A percentile compares a stretch with the other conserved stretches of the same genome.
phyloP scores from a whole-genome alignment of 1,284 basidiomycete species.

The Ganoderma resinaceum region DNA sequence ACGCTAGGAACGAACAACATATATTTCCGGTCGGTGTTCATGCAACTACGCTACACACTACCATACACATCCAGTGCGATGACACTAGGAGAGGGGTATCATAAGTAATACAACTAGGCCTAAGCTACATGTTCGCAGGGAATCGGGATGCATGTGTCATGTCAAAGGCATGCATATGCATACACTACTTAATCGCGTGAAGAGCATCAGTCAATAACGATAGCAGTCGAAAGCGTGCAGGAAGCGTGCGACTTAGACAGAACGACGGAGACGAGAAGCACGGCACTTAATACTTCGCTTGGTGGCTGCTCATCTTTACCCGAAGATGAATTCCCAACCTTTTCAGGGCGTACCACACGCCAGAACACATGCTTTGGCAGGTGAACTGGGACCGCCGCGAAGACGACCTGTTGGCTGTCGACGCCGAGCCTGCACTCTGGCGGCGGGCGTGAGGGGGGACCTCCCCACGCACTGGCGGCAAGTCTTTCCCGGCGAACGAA shows the following conservation, averaged over 20 bases:
- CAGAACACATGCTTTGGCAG: constrained; percentile 19
- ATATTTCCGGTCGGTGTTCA: background rate
- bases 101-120: constrained; percentile 16
- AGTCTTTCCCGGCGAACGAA: constrained; percentile 16
- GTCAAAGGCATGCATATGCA: constrained; percentile 18
- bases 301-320: constrained; percentile 24
- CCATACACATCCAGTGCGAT: constrained; percentile 6
- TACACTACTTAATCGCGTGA: constrained; percentile 6
- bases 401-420: constrained; percentile 22
- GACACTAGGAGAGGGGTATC: background rate
- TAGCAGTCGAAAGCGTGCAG: constrained; percentile 11
- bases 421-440: constrained; percentile 20
- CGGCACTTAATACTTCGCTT: constrained; percentile 5
- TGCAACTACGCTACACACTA: background rate
- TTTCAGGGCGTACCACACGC: constrained; percentile 30
- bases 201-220: constrained; percentile 21
- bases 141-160: constrained; percentile 2
- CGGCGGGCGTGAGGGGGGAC: constrained; percentile 14
- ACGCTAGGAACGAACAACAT: constrained; percentile 4
- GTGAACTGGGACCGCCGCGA: constrained; percentile 23
- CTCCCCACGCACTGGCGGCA: constrained; percentile 11
- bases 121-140: constrained; percentile 24
- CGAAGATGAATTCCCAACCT: constrained; percentile 30
- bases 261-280: background rate
- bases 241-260: background rate